These are phyloP conservation scores for Puccinia novopanici DNA, from an alignment of 1,284 basidiomycete species.

Conservation along the genomic window DNA sequence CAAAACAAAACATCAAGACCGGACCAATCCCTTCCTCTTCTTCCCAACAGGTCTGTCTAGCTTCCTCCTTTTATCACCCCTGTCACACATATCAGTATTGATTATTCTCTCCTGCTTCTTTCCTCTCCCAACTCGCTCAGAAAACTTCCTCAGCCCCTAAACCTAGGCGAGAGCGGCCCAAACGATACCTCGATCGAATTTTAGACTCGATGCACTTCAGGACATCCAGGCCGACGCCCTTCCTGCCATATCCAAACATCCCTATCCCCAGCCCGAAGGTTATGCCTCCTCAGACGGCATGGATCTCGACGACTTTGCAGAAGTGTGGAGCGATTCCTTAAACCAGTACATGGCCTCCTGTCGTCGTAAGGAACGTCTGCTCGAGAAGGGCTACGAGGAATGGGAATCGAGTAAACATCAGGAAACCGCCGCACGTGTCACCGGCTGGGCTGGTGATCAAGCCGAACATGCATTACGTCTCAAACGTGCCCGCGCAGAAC, in stretches of 20 bases:
- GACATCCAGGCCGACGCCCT: conserved; percentile 36
- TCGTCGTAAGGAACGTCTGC: conserved; percentile 42
- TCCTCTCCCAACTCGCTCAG: background rate
- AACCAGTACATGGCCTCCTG: conserved; percentile 50
- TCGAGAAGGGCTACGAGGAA: conserved; percentile 35
- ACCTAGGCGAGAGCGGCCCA: background rate
- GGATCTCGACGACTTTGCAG: conserved; percentile 51
- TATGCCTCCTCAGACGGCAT: conserved; percentile 48
- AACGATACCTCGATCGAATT: conserved; percentile 47
- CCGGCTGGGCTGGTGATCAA: conserved; percentile 48
- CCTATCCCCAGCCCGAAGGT: conserved; percentile 44
- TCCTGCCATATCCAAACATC: conserved; percentile 36
- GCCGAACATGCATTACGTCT: conserved; percentile 34
- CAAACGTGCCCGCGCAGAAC: conserved; percentile 26
- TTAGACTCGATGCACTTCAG: conserved; percentile 25
- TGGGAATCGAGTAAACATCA: conserved; percentile 37
- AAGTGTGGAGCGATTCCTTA: conserved; percentile 49
- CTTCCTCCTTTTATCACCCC: background rate
- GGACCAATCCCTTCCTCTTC: background rate
- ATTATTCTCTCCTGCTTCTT: background rate
- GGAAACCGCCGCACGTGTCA: conserved; percentile 34
- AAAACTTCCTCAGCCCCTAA: conserved; percentile 20
- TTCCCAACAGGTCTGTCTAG: background rate
- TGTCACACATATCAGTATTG: background rate
- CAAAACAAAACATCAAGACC: background rate